These are phyloP conservation scores for Tulasnella sp. DNA, from an alignment of 768 basidiomycete genomes.

Conservation along the genomic window DNA sequence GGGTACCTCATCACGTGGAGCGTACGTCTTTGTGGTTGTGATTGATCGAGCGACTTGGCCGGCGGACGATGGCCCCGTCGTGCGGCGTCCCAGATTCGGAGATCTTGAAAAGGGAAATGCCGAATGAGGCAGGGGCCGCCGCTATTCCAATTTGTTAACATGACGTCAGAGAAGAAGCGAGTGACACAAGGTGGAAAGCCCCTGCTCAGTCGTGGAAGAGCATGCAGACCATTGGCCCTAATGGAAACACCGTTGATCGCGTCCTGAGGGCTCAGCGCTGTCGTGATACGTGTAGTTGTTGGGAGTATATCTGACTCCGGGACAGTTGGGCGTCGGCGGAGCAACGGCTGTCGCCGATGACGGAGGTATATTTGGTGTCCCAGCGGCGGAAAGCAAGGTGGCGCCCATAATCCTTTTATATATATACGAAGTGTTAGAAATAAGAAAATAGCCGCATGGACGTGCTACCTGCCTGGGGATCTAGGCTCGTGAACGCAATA, in stretches of 20 bases:
- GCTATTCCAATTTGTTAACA: too few relatives aligned
- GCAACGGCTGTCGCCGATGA: neutral
- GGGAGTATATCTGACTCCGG: neutral
- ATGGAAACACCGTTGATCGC: neutral
- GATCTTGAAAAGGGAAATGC: neutral
- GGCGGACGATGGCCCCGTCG: neutral
- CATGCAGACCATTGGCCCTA: neutral
- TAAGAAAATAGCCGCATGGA: too few relatives aligned
- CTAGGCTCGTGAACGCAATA: too few relatives aligned
- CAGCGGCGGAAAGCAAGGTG: neutral
- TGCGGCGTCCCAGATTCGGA: neutral
- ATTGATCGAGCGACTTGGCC: neutral
- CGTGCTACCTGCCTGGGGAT: too few relatives aligned
- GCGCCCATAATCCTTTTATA: neutral
- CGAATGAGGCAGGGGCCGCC: neutral
- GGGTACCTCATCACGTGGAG: slow-evolving; percentile 5
- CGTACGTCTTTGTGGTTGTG: neutral
- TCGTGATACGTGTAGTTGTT: neutral
- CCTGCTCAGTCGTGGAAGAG: too few relatives aligned
- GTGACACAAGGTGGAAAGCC: too few relatives aligned
- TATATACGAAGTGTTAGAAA: too few relatives aligned
- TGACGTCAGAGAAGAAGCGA: neutral
- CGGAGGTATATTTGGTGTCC: neutral
- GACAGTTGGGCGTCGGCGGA: neutral
- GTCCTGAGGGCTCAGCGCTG: too few relatives aligned